These are phyloP conservation scores for Phytophthora sp. DNA, from an alignment of 352 stramenopile genomes.

Conservation along the genomic window DNA sequence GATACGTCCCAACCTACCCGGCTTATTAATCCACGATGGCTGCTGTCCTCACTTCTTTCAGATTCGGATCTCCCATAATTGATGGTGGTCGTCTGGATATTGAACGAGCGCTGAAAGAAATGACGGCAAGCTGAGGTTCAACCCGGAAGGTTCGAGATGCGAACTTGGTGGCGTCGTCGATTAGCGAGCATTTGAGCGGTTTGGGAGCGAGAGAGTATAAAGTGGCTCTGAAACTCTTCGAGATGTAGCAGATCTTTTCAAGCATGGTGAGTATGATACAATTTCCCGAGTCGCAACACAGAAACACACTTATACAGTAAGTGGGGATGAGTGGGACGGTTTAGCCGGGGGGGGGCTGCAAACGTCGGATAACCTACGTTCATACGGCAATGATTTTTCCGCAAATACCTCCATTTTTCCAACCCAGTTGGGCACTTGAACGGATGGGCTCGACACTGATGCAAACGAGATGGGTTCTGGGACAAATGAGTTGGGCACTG, in stretches of 20 bases:
- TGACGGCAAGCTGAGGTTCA: conserved; percentile 9
- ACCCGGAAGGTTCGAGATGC: conserved; percentile 21
- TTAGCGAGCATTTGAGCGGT: conserved; percentile 20
- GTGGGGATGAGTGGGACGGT: too few species aligned
- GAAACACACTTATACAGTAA: too few species aligned
- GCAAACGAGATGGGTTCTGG: too few species aligned
- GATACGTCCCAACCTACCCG: conserved; percentile 17
- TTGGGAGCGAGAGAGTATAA: conserved; percentile 19
- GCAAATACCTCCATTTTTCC: too few species aligned
- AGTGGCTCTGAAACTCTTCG: conserved; percentile 1
- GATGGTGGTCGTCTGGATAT: conserved; percentile 1
- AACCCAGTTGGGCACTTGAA: not conserved
- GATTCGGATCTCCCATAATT: not conserved
- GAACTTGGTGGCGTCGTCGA: conserved; percentile 4
- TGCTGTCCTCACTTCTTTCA: conserved; percentile 10
- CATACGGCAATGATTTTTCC: too few species aligned
- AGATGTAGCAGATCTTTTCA: conserved; percentile 10
- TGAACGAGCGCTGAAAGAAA: not conserved
- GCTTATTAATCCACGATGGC: conserved; percentile 12
- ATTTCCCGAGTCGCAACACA: not conserved
- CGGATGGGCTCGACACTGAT: not conserved
- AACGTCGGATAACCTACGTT: too few species aligned
- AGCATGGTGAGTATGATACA: too few species aligned
- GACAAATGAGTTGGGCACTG: not conserved
- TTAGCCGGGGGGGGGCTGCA: too few species aligned